Conservation (phyloP, 495 filamentous ascomycete species). For the Penicillium paxilli region DNA sequence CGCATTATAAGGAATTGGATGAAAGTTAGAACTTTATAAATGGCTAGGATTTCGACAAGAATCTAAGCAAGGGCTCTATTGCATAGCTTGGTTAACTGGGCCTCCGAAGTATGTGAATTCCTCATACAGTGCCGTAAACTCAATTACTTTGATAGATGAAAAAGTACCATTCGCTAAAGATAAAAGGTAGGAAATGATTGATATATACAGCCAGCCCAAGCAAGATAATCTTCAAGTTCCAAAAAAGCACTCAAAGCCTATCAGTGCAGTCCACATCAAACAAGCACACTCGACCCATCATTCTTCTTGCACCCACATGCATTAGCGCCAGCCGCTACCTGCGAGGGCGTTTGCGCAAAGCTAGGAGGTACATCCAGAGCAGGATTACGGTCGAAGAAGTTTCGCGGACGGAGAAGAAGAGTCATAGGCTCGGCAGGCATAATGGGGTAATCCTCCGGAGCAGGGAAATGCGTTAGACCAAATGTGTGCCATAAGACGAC, state of each 20-base stretch:
- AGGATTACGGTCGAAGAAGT: conserved; percentile 88
- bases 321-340: conserved; percentile 54
- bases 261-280: conserved; percentile 19
- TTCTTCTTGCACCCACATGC: conserved; percentile 44
- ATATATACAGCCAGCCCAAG: background rate
- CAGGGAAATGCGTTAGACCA: conserved; percentile 87
- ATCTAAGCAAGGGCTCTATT: no score
- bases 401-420: conserved; percentile 75
- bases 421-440: conserved; percentile 95
- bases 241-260: background rate
- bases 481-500: conserved; percentile 97
- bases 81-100: no score
- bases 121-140: no score
- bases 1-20: no score
- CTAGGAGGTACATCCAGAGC: conserved; percentile 85
- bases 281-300: conserved; percentile 44
- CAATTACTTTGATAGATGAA: no score
- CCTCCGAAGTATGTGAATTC: no score
- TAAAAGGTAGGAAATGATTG: background rate
- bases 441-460: conserved; percentile 91
- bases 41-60: no score
- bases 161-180: background rate
- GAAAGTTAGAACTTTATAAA: no score
- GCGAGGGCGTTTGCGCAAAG: conserved; percentile 71
- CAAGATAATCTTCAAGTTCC: background rate